Base-by-base conservation (phyloP, 805 yeast species). In the Barnettozyma salicaria region DNA sequence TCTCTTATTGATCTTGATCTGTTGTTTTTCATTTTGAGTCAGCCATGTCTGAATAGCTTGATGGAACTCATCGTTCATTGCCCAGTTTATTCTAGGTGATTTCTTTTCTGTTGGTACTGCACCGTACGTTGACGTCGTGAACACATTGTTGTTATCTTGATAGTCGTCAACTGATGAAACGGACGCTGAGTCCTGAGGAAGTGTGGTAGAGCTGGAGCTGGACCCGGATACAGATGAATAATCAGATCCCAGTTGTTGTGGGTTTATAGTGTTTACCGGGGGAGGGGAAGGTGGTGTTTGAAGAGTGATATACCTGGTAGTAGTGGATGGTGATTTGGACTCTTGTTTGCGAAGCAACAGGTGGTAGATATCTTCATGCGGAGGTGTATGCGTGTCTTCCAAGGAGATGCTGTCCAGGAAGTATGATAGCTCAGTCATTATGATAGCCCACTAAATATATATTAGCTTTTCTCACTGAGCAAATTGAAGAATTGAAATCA, bases 11-110 rank as follows among this genome's bases (percentile, higher is more conserved):
- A 20, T 17, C 17, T 28, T 30, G 7, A 19, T 27, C 13, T 28
- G 35, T 32, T 32, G 41, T 18, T 32, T 36, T 36, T 47, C 49
- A 27, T 43, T 48, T 39, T 54, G 49, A 17, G 40, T 39, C n/a
- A 53, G 30, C 57, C 59, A 55, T 10, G 40, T 42, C 4, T 47
- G 47, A 10, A 56, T 52, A 5, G 55, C 58, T 22, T 44, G 37
- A 19, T 54, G 46, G 13, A 53, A 46, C 32, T 56, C 58, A 16
- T 47, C 57, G 39, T 48, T 50, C 48, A 47, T 52, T 7, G 43
- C 36, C 56, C 59, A 53, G 17, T 43, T 40, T 29, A 30, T 43
- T 4, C 37, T 26, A 13, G 36, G 34, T 13, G 32, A 14, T 19
- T 30, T 25, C 21, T 23, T 21, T 16, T 29, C 20, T 11, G n/a